A percentile compares a stretch with the other conserved stretches of the same genome.
These are phyloP conservation scores for Zizania latifolia DNA, from an alignment of 176 grass and related monocot genomes.

Conservation along the genomic window DNA sequence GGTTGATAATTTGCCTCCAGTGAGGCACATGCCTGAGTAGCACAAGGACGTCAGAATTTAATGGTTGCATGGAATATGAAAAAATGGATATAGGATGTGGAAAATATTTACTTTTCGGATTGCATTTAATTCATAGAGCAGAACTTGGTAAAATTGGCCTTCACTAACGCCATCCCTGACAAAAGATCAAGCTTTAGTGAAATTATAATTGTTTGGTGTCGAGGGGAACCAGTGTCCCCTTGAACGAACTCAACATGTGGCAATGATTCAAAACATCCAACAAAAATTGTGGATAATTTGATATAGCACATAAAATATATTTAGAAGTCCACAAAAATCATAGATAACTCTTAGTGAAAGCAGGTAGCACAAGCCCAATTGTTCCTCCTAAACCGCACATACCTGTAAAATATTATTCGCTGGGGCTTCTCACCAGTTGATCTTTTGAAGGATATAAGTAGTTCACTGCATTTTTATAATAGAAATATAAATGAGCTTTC, in stretches of 20 bases:
- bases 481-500: not conserved
- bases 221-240: not conserved
- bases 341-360: not conserved
- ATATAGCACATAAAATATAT: not conserved
- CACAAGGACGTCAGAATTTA: not conserved
- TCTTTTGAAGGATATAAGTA: slow-evolving; percentile 59
- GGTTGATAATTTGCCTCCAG: slow-evolving; percentile 62
- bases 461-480: slow-evolving; percentile 38
- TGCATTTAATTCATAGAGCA: slow-evolving; percentile 53
- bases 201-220: not conserved
- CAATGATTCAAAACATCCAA: not conserved
- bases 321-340: not conserved
- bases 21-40: slow-evolving; percentile 58
- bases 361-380: not conserved
- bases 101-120: slow-evolving; percentile 44
- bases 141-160: slow-evolving; percentile 68
- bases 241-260: not conserved
- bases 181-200: not conserved
- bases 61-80: not conserved
- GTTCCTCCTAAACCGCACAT: not conserved
- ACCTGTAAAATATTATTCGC: slow-evolving; percentile 74
- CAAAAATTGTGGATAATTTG: not conserved
- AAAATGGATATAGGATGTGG: not conserved
- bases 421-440: slow-evolving; percentile 49
- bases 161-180: slow-evolving; percentile 66